A percentile compares a stretch with the other conserved stretches of the same genome.
Evolutionary conservation across 345 rosid genomes (phyloP).

Genomic region (Eutrema heterophyllum): DNA sequence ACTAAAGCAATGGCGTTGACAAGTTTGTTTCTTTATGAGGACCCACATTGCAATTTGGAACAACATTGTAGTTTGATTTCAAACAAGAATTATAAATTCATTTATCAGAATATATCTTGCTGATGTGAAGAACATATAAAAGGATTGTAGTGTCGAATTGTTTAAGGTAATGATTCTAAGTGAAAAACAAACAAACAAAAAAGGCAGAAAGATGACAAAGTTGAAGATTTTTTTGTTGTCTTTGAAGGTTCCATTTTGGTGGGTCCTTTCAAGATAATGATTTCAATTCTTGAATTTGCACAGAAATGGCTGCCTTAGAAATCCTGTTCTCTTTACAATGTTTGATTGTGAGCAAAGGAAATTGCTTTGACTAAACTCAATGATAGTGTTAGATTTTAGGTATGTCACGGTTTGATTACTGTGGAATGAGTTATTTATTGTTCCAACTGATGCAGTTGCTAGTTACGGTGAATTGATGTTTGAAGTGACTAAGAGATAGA

Average conservation of each 20-base stretch:
- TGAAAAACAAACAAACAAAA: neutral
- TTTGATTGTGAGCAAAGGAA: constrained; percentile 2
- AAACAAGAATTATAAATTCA: neutral
- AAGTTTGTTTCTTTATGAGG: constrained; percentile 11
- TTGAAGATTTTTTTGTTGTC: neutral
- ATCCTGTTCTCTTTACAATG: constrained; percentile 1
- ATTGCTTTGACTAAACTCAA: neutral
- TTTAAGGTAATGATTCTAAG: constrained; percentile 12
- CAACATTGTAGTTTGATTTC: neutral
- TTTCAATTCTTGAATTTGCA: constrained; percentile 8
- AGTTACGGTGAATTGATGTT: constrained; percentile 18
- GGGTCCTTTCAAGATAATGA: constrained; percentile 27
- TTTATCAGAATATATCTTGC: neutral
- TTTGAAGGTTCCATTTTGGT: constrained; percentile 15
- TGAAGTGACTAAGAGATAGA: neutral
- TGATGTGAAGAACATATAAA: neutral
- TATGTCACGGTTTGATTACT: neutral
- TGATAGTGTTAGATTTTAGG: neutral
- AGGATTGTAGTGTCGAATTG: constrained; percentile 3
- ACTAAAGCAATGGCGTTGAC: constrained; percentile 8
- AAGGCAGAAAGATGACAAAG: constrained; percentile 21
- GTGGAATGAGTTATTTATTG: constrained; percentile 3
- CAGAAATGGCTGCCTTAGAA: neutral
- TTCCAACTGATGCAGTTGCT: constrained; percentile 24
- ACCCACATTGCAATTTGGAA: constrained; percentile 12